Evolutionary conservation across 1,284 basidiomycete genomes (phyloP).

Genomic region (Ceratobasidium papillatum): DNA sequence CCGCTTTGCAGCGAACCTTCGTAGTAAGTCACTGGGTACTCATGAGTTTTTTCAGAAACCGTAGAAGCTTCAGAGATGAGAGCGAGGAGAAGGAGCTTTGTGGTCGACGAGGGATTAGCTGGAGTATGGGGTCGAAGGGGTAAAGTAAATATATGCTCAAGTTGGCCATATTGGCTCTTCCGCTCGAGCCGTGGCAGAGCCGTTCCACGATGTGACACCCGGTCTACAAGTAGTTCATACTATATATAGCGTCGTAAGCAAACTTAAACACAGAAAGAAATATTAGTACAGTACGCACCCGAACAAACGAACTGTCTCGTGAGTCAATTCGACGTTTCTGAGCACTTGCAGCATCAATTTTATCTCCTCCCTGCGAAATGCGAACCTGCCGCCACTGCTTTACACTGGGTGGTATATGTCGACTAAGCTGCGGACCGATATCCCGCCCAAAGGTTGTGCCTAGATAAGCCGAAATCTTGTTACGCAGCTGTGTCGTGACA

Average conservation of each 20-base stretch:
- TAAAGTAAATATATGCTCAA: neutral
- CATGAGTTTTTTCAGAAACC: too few species aligned
- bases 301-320: neutral
- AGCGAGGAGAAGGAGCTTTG: neutral
- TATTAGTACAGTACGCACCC: too few species aligned
- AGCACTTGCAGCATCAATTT: neutral
- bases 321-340: neutral
- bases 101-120: neutral
- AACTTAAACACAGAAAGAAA: too few species aligned
- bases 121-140: neutral
- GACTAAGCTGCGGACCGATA: neutral
- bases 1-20: neutral
- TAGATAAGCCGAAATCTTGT: neutral
- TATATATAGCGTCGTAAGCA: too few species aligned
- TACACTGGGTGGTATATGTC: neutral
- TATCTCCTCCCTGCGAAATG: neutral
- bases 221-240: too few species aligned
- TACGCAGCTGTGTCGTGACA: neutral
- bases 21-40: constrained; percentile 33
- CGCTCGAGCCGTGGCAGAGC: too few species aligned
- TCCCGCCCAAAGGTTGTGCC: neutral
- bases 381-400: neutral
- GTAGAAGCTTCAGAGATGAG: too few species aligned
- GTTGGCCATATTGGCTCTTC: constrained; percentile 38
- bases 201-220: too few species aligned